Base-by-base conservation (phyloP, 306 rosid genomes). In the Casuarina equisetifolia region DNA sequence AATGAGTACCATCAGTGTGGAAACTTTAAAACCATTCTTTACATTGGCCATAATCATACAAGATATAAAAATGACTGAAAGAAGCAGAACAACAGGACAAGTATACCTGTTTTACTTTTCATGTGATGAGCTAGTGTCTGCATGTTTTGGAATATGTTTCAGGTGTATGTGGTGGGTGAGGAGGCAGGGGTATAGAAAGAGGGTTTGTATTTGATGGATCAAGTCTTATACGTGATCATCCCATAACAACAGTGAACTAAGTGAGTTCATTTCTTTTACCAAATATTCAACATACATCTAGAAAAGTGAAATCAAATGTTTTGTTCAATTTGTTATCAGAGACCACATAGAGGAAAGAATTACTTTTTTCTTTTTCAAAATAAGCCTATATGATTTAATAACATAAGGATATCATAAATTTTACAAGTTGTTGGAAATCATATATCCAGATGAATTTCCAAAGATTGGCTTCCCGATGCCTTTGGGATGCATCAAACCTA, bases 381-480 rank as follows among this genome's bases (percentile, higher is more conserved):
- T 8, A 20, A 57, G 7, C 1, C 15, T 57, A 19, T 20, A 20
- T 6, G 8, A 20, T 20, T 20, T 11, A 67, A 72, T 66, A 61
- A 54, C 66, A 66, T 76, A 64, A 79, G 69, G 15, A 76, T 6
- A 44, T 42, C 53, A 49, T 55, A 68, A 6, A 64, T 36, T 42
- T 72, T 32, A 25, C 32, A 6, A 40, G 36, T 0, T 2, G 13
- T 6, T 12, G 70, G 48, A 9, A 40, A 66, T 42, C 8, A 39
- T 40, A 66, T 3, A 15, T 55, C 62, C 13, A 55, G 4, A 19
- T 6, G 20, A n/a, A 55, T 7, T 19, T 57, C 12, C 35, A 57
- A 20, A 1, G 63, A 12, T 25, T 57, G 9, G 63, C 36, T 57
- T 57, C 63, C 63, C 39, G 20, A 53, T 17, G 4, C 8, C 20